Conservation (phyloP, 169 alveolate species). For the Eimeria praecox region DNA sequence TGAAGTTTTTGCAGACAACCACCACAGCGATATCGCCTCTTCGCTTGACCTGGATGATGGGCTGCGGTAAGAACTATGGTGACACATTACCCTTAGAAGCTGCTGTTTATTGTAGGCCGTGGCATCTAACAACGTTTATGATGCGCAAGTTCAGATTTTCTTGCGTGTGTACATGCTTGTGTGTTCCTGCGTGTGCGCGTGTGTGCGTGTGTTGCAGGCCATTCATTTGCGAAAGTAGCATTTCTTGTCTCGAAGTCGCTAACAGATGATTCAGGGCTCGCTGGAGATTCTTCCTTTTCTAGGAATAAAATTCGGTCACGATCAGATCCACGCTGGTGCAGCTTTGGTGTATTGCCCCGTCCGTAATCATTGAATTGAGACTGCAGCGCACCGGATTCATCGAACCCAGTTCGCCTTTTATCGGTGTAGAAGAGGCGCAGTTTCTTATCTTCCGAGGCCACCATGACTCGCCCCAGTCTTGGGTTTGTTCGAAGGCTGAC, state of each 20-base stretch:
- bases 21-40: not conserved
- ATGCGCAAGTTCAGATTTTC: not conserved
- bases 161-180: not conserved
- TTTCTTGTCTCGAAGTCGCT: not conserved
- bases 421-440: not conserved
- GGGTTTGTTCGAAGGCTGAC: slow-evolving; percentile 47
- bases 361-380: not conserved
- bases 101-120: not conserved
- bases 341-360: not conserved
- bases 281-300: not conserved
- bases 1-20: not conserved
- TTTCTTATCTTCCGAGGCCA: not conserved
- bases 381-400: too few species aligned
- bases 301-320: not conserved
- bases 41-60: not conserved
- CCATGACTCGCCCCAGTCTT: slow-evolving; percentile 30
- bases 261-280: not conserved
- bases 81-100: not conserved
- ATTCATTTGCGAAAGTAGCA: not conserved
- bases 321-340: not conserved
- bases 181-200: not conserved
- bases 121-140: not conserved
- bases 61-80: not conserved
- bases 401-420: not conserved
- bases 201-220: not conserved